Conservation (phyloP, 2,329 filamentous ascomycete species). For the Ceratocystis huliohia region DNA sequence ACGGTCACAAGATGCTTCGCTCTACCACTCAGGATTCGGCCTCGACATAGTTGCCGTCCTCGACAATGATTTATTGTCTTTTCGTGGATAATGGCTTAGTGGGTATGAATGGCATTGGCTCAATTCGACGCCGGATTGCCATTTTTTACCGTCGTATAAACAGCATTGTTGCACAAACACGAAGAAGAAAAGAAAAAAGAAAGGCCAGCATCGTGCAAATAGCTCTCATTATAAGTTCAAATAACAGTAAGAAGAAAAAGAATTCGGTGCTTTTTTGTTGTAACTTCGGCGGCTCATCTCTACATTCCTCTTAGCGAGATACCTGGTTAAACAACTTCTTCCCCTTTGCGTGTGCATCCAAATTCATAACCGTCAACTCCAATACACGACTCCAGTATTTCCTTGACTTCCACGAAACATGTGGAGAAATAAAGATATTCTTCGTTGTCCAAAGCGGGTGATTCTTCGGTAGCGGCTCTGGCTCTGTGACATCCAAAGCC, state of each 20-base stretch:
- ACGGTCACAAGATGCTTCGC: neutral
- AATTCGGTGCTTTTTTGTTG: too few relatives aligned
- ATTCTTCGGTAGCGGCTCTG: constrained; percentile 58
- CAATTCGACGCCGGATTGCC: too few relatives aligned
- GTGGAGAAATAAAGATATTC: constrained; percentile 52
- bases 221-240: neutral
- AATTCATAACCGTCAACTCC: constrained; percentile 33
- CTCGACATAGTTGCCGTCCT: neutral
- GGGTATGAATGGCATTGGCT: too few relatives aligned
- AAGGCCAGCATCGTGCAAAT: too few relatives aligned
- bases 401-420: constrained; percentile 34
- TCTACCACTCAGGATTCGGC: neutral
- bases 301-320: constrained; percentile 28
- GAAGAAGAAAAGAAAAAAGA: too few relatives aligned
- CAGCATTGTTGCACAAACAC: neutral
- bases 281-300: too few relatives aligned
- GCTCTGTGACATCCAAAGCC: constrained; percentile 66
- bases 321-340: constrained; percentile 32
- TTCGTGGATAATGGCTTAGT: neutral
- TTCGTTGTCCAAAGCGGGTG: constrained; percentile 57
- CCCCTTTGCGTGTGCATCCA: constrained; percentile 30
- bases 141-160: too few relatives aligned
- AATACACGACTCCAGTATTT: constrained; percentile 32
- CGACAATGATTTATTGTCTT: neutral
- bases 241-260: neutral